Conservation (phyloP, 169 alveolate species). For the Prorocentrum cordatum region DNA sequence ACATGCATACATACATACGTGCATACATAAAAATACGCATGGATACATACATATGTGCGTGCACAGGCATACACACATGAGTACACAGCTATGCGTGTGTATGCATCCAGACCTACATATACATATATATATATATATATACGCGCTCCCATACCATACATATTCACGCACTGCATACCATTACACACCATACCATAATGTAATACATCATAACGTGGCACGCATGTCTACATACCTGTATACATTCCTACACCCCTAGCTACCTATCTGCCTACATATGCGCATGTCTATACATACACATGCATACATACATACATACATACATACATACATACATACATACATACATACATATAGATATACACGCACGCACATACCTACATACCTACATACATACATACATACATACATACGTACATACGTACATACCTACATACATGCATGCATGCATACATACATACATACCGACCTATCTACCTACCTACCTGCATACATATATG, state of each 20-base stretch:
- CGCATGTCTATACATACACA: slow-evolving; percentile 66
- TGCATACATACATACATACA: not conserved
- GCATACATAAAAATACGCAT: not conserved
- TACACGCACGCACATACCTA: slow-evolving; percentile 68
- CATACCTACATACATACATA: no score
- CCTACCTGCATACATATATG: no score
- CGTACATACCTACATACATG: no score
- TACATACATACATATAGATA: slow-evolving; percentile 53
- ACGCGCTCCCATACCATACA: not conserved
- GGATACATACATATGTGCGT: not conserved
- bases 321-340: not conserved
- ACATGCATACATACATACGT: not conserved
- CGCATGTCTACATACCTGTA: no score
- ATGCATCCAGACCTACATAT: not conserved
- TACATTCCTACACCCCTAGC: not conserved
- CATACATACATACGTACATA: no score
- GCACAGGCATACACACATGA: not conserved
- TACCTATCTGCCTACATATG: slow-evolving; percentile 12
- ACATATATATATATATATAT: not conserved
- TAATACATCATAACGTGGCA: no score
- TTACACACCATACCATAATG: no score
- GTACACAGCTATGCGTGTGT: not conserved
- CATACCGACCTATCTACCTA: no score
- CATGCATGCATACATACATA: no score
- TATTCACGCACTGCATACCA: not conserved